Conservation (phyloP, 306 rosid species). For the Cajanus cajan region DNA sequence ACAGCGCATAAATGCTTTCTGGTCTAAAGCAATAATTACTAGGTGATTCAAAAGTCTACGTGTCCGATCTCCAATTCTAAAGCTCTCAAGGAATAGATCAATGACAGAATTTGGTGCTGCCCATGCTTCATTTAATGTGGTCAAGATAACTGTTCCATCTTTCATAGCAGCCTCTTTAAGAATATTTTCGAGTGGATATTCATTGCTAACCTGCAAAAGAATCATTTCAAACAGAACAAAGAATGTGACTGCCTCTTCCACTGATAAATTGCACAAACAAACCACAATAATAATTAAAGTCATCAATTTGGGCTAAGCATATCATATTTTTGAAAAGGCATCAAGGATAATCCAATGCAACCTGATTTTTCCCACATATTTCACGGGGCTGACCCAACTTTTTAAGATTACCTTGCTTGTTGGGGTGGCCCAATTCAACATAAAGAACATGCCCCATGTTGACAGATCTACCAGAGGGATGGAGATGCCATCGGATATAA, state of each 20-base stretch:
- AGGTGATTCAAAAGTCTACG: constrained; percentile 73
- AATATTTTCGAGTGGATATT: constrained; percentile 56
- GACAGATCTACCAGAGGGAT: background rate
- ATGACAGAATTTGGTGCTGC: constrained; percentile 75
- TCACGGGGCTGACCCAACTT: no score
- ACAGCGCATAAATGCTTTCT: constrained; percentile 70
- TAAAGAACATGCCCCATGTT: background rate
- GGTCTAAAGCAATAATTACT: constrained; percentile 83
- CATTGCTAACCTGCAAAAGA: constrained; percentile 51
- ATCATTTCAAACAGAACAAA: constrained; percentile 24
- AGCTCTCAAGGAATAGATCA: constrained; percentile 93
- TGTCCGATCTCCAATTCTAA: constrained; percentile 74
- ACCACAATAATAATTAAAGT: constrained; percentile 21
- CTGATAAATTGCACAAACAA: constrained; percentile 1
- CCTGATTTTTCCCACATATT: background rate
- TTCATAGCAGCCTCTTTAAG: constrained; percentile 74
- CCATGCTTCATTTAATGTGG: constrained; percentile 96
- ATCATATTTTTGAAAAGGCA: background rate
- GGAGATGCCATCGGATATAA: background rate
- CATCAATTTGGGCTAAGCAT: background rate
- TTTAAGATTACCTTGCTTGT: background rate
- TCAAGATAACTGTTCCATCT: constrained; percentile 80
- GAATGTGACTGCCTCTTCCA: background rate
- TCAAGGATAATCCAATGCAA: background rate
- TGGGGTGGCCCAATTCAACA: background rate